Percentiles rank a stretch among this genome's conserved stretches.
These are phyloP conservation scores for Alternaria hordeiaustralica DNA, from an alignment of 2,329 filamentous ascomycete genomes.

Conservation along the genomic window DNA sequence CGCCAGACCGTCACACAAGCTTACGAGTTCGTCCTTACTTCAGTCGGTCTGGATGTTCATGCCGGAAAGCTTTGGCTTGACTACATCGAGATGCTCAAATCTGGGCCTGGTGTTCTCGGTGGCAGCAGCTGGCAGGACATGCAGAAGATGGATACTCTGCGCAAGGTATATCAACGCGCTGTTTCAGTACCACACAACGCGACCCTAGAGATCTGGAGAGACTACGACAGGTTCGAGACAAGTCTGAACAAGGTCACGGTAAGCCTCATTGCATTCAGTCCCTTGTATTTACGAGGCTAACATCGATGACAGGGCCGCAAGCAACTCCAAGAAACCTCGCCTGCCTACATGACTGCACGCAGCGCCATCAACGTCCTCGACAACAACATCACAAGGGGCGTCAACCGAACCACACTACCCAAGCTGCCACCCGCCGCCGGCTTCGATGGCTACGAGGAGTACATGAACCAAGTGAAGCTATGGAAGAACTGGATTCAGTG, in stretches of 20 bases:
- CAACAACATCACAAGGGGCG: slow-evolving; percentile 81
- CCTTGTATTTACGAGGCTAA: slow-evolving; percentile 20
- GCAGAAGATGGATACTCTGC: slow-evolving; percentile 94
- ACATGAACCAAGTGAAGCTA: slow-evolving; percentile 78
- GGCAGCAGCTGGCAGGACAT: slow-evolving; percentile 93
- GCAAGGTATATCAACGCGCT: slow-evolving; percentile 90
- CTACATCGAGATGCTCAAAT: slow-evolving; percentile 92
- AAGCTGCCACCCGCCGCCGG: slow-evolving; percentile 81
- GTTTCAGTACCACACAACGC: slow-evolving; percentile 85
- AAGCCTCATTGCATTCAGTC: slow-evolving; percentile 42
- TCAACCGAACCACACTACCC: slow-evolving; percentile 80
- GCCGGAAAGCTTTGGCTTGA: slow-evolving; percentile 91
- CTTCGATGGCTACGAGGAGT: slow-evolving; percentile 87
- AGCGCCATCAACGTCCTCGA: slow-evolving; percentile 90
- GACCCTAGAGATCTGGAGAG: slow-evolving; percentile 89
- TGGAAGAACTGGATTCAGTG: slow-evolving; percentile 96
- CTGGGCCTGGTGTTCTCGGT: slow-evolving; percentile 82
- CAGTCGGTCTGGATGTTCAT: slow-evolving; percentile 90
- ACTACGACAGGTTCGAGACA: slow-evolving; percentile 97
- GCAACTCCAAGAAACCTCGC: slow-evolving; percentile 89
- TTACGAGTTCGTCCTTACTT: slow-evolving; percentile 90
- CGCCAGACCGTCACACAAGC: slow-evolving; percentile 81
- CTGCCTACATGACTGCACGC: slow-evolving; percentile 94
- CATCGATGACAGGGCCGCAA: slow-evolving; percentile 75
- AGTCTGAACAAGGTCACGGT: slow-evolving; percentile 90